phyloP scores from a whole-genome alignment of 75 land plant species.

The Sequoiadendron giganteum region DNA sequence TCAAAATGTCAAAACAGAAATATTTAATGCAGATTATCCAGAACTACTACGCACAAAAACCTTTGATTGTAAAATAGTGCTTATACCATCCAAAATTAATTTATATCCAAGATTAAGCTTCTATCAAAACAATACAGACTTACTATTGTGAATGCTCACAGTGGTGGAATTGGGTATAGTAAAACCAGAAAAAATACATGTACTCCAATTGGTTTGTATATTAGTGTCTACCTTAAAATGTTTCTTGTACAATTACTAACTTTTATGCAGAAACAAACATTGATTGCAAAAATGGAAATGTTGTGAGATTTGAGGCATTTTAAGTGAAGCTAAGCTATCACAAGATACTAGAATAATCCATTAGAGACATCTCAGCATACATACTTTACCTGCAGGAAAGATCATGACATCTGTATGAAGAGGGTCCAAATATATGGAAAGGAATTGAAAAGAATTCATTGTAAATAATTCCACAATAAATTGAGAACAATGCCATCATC shows the following conservation, averaged over 20 bases:
- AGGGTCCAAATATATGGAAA: slow-evolving; percentile 75
- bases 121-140: neutral
- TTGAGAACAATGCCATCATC: slow-evolving; percentile 96
- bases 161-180: neutral
- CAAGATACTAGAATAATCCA: neutral
- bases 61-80: neutral
- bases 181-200: neutral
- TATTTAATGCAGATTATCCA: neutral
- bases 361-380: neutral
- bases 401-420: slow-evolving; percentile 89
- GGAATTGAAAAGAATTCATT: slow-evolving; percentile 98
- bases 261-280: neutral
- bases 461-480: slow-evolving; percentile 94
- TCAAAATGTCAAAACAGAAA: neutral
- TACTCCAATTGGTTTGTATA: neutral
- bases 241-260: neutral
- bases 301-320: neutral
- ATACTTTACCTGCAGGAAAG: slow-evolving; percentile 53
- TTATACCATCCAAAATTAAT: neutral
- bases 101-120: neutral
- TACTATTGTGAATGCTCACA: neutral
- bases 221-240: neutral
- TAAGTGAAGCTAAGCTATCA: neutral
- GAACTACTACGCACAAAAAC: neutral
- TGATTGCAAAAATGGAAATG: neutral